Percentiles rank a stretch among this genome's conserved stretches.
These are phyloP conservation scores for Boeremia lycopersici DNA, from an alignment of 2,329 filamentous ascomycete species.

Conservation along the genomic window DNA sequence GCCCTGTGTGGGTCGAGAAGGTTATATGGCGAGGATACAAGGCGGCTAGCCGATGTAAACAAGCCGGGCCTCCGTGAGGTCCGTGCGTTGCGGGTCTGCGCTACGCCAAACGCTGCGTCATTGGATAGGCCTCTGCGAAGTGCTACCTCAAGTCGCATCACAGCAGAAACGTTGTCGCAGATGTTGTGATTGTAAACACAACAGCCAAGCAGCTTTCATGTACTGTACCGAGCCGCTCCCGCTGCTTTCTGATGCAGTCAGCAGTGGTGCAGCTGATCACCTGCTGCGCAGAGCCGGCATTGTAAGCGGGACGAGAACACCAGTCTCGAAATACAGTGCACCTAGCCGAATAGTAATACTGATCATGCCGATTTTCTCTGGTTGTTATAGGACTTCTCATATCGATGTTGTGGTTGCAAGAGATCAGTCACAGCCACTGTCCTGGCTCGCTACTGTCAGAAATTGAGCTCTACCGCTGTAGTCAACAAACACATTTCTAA, in stretches of 20 bases:
- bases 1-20: conserved; percentile 34
- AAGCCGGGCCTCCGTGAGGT: too few relatives aligned
- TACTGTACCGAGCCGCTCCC: conserved; percentile 9
- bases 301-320: neutral
- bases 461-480: too few relatives aligned
- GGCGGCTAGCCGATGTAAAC: conserved; percentile 17
- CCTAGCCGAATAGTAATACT: neutral
- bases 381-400: too few relatives aligned
- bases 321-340: neutral
- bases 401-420: too few relatives aligned
- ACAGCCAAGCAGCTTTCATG: conserved; percentile 11
- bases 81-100: conserved; percentile 1
- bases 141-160: neutral
- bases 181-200: conserved; percentile 19
- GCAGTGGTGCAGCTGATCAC: neutral
- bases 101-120: conserved; percentile 11
- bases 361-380: neutral
- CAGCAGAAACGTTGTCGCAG: conserved; percentile 5
- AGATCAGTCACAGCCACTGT: too few relatives aligned
- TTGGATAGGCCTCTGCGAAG: conserved; percentile 6
- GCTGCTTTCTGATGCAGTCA: conserved; percentile 6
- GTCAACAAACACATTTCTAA: too few relatives aligned
- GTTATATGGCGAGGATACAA: conserved; percentile 13
- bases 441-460: too few relatives aligned
- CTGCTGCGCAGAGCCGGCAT: neutral